A percentile compares a stretch with the other conserved stretches of the same genome.
Conservation (phyloP, 371 early-diverging fungal species). For the Blakeslea trispora region DNA sequence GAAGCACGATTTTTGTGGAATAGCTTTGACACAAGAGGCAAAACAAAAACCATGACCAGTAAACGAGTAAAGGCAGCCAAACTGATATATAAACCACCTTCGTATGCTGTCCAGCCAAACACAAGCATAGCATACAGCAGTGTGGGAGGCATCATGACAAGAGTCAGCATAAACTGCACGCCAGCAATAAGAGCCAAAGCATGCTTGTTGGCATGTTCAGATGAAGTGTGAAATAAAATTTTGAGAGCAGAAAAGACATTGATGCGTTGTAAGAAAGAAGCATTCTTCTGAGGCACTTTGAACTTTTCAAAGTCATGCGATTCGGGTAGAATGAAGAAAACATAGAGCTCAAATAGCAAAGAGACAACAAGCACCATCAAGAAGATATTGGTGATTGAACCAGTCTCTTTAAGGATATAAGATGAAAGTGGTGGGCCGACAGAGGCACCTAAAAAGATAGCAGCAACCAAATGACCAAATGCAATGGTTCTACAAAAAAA, state of each 20-base stretch:
- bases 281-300: background rate
- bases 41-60: slow-evolving; percentile 19
- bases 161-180: slow-evolving; percentile 29
- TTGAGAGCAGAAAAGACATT: slow-evolving; percentile 42
- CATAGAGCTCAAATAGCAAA: slow-evolving; percentile 26
- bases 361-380: slow-evolving; percentile 32
- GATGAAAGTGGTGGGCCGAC: slow-evolving; percentile 29
- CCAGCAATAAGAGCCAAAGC: slow-evolving; percentile 32
- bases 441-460: slow-evolving; percentile 26
- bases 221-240: slow-evolving; percentile 21
- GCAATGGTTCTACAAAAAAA: slow-evolving; percentile 24
- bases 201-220: slow-evolving; percentile 20
- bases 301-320: slow-evolving; percentile 26
- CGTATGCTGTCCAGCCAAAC: slow-evolving; percentile 49
- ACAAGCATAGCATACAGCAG: slow-evolving; percentile 49
- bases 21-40: slow-evolving; percentile 35
- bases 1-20: slow-evolving; percentile 18
- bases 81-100: slow-evolving; percentile 43
- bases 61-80: slow-evolving; percentile 25
- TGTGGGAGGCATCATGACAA: slow-evolving; percentile 33
- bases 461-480: slow-evolving; percentile 37
- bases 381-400: slow-evolving; percentile 30
- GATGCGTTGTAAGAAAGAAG: slow-evolving; percentile 21
- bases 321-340: slow-evolving; percentile 46
- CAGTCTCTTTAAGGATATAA: slow-evolving; percentile 23